Percentiles rank a stretch among this genome's conserved stretches.
Conservation (phyloP, 805 yeast genomes). For the Debaryomyces castellii region DNA sequence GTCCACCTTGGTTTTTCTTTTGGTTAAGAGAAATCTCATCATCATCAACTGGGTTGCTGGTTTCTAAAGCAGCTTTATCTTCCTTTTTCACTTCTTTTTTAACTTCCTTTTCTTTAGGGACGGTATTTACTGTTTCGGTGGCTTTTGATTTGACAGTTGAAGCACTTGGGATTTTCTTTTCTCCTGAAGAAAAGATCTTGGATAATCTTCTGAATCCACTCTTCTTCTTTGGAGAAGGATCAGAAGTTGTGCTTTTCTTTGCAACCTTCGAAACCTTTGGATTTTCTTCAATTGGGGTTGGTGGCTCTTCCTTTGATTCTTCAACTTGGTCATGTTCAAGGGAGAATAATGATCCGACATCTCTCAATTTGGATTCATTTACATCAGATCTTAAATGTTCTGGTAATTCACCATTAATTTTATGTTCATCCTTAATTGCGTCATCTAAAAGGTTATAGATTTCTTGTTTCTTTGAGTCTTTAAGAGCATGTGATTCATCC, state of each 20-base stretch:
- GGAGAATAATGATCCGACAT: conserved; percentile 39
- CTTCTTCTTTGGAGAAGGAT: conserved; percentile 6
- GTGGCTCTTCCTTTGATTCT: conserved; percentile 5
- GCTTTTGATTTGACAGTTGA: conserved; percentile 1
- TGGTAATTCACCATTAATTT: conserved; percentile 50
- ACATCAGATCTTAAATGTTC: conserved; percentile 46
- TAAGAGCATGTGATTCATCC: conserved; percentile 32
- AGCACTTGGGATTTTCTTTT: neutral
- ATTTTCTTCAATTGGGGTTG: neutral
- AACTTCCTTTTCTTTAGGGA: conserved; percentile 2
- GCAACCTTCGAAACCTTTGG: conserved; percentile 1
- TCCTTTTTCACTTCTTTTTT: conserved; percentile 1
- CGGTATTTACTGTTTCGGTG: neutral
- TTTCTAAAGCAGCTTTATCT: conserved; percentile 1
- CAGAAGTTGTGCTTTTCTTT: conserved; percentile 1
- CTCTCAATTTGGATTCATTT: conserved; percentile 35
- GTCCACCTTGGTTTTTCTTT: conserved; percentile 31
- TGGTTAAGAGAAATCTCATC: conserved; percentile 31
- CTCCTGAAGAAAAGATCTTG: conserved; percentile 8
- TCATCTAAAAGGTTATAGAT: conserved; percentile 30
- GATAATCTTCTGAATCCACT: conserved; percentile 21
- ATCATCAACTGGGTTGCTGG: conserved; percentile 16
- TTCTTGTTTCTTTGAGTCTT: conserved; percentile 33
- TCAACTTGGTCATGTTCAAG: conserved; percentile 21
- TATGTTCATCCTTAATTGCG: conserved; percentile 46